These are phyloP conservation scores for Stagonosporopsis rhizophila DNA, from an alignment of 2,329 filamentous ascomycete species.

Conservation along the genomic window DNA sequence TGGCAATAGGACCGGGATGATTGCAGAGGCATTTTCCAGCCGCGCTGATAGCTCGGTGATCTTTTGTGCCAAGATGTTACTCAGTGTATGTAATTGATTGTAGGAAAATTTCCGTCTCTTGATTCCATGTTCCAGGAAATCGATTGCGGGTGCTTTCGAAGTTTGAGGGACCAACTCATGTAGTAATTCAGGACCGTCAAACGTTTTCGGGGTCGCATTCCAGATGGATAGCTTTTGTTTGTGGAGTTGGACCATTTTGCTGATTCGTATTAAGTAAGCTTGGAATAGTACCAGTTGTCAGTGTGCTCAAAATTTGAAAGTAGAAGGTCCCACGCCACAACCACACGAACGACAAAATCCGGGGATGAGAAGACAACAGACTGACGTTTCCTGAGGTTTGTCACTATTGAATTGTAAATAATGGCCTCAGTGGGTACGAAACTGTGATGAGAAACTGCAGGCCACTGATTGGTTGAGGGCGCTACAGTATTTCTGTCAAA, in stretches of 20 bases:
- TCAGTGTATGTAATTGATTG: slow-evolving; percentile 64
- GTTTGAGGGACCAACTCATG: slow-evolving; percentile 67
- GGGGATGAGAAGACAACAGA: neutral
- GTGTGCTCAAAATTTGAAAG: slow-evolving; percentile 7
- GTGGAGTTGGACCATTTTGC: slow-evolving; percentile 36
- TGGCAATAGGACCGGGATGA: slow-evolving; percentile 79
- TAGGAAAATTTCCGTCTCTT: slow-evolving; percentile 64
- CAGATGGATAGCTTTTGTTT: slow-evolving; percentile 52
- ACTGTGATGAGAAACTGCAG: slow-evolving; percentile 46
- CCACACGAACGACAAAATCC: neutral
- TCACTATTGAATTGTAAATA: slow-evolving; percentile 12
- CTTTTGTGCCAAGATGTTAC: slow-evolving; percentile 61
- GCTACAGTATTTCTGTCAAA: slow-evolving; percentile 26
- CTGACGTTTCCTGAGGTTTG: neutral
- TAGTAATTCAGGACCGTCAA: slow-evolving; percentile 64
- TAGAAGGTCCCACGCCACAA: neutral
- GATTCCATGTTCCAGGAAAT: slow-evolving; percentile 64
- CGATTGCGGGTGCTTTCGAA: slow-evolving; percentile 61
- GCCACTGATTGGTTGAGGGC: slow-evolving; percentile 39
- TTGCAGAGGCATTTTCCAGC: slow-evolving; percentile 44
- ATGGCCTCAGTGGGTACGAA: slow-evolving; percentile 5
- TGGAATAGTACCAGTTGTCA: slow-evolving; percentile 1
- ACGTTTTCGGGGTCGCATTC: slow-evolving; percentile 61
- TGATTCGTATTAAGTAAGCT: slow-evolving; percentile 22
- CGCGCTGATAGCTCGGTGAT: slow-evolving; percentile 27